phyloP scores from a whole-genome alignment of 2,329 filamentous ascomycete genomes.

The Davidsoniella eucalypti region DNA sequence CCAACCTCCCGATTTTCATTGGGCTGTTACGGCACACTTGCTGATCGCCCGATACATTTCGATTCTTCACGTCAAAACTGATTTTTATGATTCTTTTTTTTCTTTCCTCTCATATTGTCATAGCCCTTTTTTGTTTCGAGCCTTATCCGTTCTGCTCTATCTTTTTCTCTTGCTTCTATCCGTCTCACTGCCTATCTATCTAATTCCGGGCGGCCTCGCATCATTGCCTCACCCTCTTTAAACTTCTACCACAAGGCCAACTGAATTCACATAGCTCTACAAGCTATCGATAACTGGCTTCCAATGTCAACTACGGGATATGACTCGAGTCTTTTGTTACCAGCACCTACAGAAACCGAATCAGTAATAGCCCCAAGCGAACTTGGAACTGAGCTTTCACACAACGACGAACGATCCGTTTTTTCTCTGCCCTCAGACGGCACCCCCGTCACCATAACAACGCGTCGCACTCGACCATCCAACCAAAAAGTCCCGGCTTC shows the following conservation, averaged over 20 bases:
- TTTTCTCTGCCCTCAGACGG: constrained; percentile 76
- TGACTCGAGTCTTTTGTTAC: constrained; percentile 45
- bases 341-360: constrained; percentile 54
- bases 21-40: background rate
- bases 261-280: no score
- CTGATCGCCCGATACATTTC: background rate
- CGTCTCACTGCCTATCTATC: background rate
- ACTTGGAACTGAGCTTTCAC: constrained; percentile 51
- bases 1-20: constrained; percentile 8
- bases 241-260: background rate
- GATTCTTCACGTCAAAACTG: background rate
- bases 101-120: background rate
- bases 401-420: constrained; percentile 52
- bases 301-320: constrained; percentile 29
- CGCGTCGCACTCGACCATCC: constrained; percentile 23
- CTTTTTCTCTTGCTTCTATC: background rate
- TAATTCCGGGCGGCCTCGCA: background rate
- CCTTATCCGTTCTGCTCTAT: background rate
- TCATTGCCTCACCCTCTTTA: background rate
- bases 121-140: background rate
- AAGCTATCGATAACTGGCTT: background rate
- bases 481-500: constrained; percentile 55
- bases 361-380: constrained; percentile 32
- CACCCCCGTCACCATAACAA: constrained; percentile 82
- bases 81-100: background rate